phyloP scores from a whole-genome alignment of 768 basidiomycete genomes.

The Naganishia kalamii region DNA sequence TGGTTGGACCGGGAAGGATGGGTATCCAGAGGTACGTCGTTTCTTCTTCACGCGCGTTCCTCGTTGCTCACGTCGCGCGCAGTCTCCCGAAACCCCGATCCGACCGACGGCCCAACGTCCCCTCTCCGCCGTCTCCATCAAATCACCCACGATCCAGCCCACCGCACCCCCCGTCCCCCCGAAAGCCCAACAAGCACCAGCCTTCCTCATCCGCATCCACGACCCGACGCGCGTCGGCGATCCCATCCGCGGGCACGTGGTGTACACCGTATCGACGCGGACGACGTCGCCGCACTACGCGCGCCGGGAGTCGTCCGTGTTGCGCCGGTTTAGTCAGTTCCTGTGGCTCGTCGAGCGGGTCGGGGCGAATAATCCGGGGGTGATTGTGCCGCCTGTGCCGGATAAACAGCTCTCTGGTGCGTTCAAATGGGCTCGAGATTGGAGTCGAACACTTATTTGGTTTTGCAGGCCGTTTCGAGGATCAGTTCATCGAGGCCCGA shows the following conservation, averaged over 20 bases:
- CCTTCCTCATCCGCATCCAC: constrained; percentile 83
- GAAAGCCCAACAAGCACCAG: constrained; percentile 48
- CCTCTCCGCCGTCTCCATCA: constrained; percentile 8
- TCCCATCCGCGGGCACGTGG: constrained; percentile 73
- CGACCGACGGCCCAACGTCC: background rate
- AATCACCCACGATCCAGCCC: background rate
- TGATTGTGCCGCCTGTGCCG: constrained; percentile 91
- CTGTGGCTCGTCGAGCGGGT: constrained; percentile 91
- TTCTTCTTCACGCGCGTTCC: too few relatives aligned
- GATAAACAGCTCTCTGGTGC: constrained; percentile 81
- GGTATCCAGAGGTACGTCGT: background rate
- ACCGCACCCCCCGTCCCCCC: background rate
- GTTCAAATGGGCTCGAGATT: too few relatives aligned
- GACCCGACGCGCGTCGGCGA: constrained; percentile 98
- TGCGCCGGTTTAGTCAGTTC: constrained; percentile 96
- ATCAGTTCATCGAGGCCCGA: constrained; percentile 81
- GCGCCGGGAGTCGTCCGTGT: constrained; percentile 68
- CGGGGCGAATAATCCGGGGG: constrained; percentile 84
- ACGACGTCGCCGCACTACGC: constrained; percentile 79
- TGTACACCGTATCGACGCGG: constrained; percentile 93
- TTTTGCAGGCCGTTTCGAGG: constrained; percentile 66
- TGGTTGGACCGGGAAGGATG: background rate
- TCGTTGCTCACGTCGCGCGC: background rate
- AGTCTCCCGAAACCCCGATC: background rate
- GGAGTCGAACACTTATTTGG: too few relatives aligned